These are phyloP conservation scores for Immersiella caudata DNA, from an alignment of 495 filamentous ascomycete species.

Conservation along the genomic window DNA sequence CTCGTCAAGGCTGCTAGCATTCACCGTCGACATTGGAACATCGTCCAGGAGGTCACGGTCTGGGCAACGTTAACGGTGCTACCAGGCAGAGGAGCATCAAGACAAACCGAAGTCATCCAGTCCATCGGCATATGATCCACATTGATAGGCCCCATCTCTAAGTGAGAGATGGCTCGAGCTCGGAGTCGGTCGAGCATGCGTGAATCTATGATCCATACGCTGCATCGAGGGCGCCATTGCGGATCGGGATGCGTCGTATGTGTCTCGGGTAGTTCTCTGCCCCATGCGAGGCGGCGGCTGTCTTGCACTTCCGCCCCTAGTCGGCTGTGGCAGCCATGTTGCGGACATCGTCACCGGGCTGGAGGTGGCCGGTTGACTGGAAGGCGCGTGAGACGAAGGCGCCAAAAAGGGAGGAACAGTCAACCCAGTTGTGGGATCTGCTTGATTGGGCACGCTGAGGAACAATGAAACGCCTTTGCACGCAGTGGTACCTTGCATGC, in stretches of 20 bases:
- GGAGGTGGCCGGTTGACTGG: background rate
- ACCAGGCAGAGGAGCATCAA: background rate
- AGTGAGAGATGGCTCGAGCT: background rate
- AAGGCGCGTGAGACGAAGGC: background rate
- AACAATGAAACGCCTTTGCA: background rate
- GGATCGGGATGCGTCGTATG: background rate
- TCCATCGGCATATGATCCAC: background rate
- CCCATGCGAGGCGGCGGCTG: background rate
- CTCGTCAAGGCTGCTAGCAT: conserved; percentile 9
- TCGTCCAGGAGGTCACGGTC: conserved; percentile 27
- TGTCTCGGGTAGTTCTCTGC: background rate
- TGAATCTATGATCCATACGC: background rate
- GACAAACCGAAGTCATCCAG: conserved; percentile 19
- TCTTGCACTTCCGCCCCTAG: background rate
- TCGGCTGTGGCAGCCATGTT: conserved; percentile 17
- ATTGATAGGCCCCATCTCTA: background rate
- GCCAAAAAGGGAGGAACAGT: background rate
- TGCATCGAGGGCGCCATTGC: background rate
- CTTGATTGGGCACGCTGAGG: background rate
- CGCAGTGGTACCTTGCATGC: background rate
- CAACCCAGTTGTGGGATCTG: background rate
- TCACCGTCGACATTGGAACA: too few species aligned
- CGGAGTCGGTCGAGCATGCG: background rate
- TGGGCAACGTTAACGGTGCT: conserved; percentile 4
- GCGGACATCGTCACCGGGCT: conserved; percentile 3